Conservation (phyloP, 108 stramenopile genomes). For the Skeletonema potamos region DNA sequence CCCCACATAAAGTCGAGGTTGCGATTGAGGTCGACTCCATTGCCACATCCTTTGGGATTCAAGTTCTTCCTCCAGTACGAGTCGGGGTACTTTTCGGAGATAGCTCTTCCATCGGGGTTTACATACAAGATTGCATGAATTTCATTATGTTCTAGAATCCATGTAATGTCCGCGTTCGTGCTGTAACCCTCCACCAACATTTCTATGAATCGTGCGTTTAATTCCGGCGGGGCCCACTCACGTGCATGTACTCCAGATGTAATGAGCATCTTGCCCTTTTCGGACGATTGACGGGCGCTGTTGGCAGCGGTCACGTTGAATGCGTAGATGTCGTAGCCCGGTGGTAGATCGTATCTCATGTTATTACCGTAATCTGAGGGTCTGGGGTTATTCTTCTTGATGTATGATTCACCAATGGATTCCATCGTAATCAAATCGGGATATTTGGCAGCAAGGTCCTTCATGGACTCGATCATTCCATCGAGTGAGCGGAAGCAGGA, state of each 20-base stretch:
- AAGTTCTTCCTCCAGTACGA: constrained; percentile 49
- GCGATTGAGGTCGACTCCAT: constrained; percentile 66
- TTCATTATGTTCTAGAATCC: constrained; percentile 41
- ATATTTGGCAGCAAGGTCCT: constrained; percentile 18
- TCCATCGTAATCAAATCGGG: constrained; percentile 22
- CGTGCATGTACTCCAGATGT: constrained; percentile 50
- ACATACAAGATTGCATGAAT: constrained; percentile 54
- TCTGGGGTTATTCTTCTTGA: constrained; percentile 13
- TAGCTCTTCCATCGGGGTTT: constrained; percentile 61
- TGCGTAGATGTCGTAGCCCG: constrained; percentile 48
- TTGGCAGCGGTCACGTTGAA: constrained; percentile 39
- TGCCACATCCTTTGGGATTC: constrained; percentile 13
- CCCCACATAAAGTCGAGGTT: constrained; percentile 63
- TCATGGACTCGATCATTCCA: constrained; percentile 25
- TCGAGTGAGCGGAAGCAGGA: constrained; percentile 31
- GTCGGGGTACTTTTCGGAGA: constrained; percentile 39
- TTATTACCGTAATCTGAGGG: neutral
- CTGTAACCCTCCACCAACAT: constrained; percentile 22
- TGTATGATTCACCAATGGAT: constrained; percentile 42
- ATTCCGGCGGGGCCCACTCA: constrained; percentile 59
- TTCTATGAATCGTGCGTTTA: constrained; percentile 38
- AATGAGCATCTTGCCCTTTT: constrained; percentile 28
- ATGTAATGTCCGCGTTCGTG: constrained; percentile 44
- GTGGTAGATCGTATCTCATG: neutral
- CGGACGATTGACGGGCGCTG: neutral